These are phyloP conservation scores for Schizochytrium sp. DNA, from an alignment of 108 stramenopile genomes.

Conservation along the genomic window DNA sequence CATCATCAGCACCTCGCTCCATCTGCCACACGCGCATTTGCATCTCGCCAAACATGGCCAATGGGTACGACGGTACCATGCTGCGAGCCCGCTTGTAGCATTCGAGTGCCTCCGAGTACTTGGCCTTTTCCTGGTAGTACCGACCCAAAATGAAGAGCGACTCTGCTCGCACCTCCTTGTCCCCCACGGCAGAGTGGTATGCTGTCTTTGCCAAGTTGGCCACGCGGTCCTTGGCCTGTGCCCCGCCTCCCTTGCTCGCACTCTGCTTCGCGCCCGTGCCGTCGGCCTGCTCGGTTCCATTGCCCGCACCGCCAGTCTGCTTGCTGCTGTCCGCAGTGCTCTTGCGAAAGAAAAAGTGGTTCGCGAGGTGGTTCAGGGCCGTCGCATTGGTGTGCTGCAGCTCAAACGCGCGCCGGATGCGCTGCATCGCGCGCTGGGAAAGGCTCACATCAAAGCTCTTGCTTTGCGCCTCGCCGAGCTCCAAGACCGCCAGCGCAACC, in stretches of 20 bases:
- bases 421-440: constrained; percentile 12
- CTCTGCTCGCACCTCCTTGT: background rate
- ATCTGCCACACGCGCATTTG: constrained; percentile 10
- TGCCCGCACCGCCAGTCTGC: no score
- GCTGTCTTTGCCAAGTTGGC: background rate
- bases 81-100: background rate
- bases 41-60: background rate
- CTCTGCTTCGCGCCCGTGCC: background rate
- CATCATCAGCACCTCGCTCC: background rate
- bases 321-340: background rate
- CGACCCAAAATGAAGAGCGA: background rate
- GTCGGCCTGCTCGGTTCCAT: background rate
- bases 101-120: background rate
- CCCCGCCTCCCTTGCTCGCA: background rate
- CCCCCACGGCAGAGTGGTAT: background rate
- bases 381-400: background rate
- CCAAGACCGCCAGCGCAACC: constrained; percentile 1
- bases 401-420: background rate
- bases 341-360: constrained; percentile 16
- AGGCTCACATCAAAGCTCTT: background rate
- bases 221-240: background rate
- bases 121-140: background rate
- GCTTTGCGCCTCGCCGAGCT: constrained; percentile 2
- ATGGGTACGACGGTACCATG: background rate
- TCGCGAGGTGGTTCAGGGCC: background rate